Base-by-base conservation (phyloP, 225 moss, liverwort and hornwort species). In the Physcomitrellopsis africana region DNA sequence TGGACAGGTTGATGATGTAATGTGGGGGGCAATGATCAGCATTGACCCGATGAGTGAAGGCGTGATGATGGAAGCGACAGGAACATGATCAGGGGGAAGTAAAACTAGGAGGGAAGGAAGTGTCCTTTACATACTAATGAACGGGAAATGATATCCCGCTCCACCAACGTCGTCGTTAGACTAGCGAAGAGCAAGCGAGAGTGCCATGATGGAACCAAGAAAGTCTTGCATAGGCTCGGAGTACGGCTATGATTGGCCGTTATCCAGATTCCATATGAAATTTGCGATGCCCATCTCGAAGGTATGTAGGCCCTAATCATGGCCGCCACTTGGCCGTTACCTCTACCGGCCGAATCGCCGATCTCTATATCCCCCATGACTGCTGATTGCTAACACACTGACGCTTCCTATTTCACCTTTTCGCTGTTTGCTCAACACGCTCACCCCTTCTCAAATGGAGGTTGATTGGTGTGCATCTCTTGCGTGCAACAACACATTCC, bases 231-330 rank as follows among this genome's bases (percentile, higher is more conserved):
- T 22, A 54, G 15, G 70, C 45, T 70, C 20, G 55, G 47, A 75
- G 86, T 85, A 86, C 80, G 80, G 82, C 74, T 55, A 80, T 82
- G 74, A 82, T 80, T 82, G 86, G 82, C 86, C 86, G 86, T 86
- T 86, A 85, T 62, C 65, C 65, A 73, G 80, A 76, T 72, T 62
- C 65, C 65, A 73, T 77, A 76, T 68, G 79, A 72, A 76, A 79
- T 76, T 76, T 72, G 72, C 76, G 68, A 80, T 57, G 63, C 79
- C 43, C 72, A 67, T 51, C 67, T 72, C 67, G 51, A 49, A 27
- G 67, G 51, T 49, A 72, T 69, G 59, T 70, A 61, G 70, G 76
- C 68, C 83, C 68, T 79, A 83, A 83, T 80, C 76, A 84, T 84
- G 84, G 55, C 77, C 75, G 79, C 79, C 82, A 71, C 65, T 73